Base-by-base conservation (phyloP, 495 filamentous ascomycete species). In the Friedmanniomyces simplex region DNA sequence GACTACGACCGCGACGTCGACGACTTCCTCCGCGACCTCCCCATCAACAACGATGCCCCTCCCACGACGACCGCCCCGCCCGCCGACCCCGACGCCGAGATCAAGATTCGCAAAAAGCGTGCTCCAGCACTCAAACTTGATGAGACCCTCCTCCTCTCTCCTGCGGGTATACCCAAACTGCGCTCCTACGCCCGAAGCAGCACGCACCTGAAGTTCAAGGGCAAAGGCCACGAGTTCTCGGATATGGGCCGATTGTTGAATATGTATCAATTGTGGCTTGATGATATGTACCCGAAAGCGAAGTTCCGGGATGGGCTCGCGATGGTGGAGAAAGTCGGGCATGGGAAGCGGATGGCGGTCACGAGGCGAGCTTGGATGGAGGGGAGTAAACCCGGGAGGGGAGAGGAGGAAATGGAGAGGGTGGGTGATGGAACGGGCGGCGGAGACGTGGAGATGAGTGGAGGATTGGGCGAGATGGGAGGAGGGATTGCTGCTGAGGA, bases 201-300 rank as follows among this genome's bases (percentile, higher is more conserved):
- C 28, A 32, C 28, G 52, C 80, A 81, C 13, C 71, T 98, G 24
- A 87, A 77, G 61, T 83, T 96, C 58, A 93, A 88, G 67, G 93
- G 93, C 28, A 97, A 95, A 74, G 91, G 90, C 8, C 86, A 96
- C 66, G 93, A 96, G 88, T 99, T 90, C 69, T 83, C 83, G 28
- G 93, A 99, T 68, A 78, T 88, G 1, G 78, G 85, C 1, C 82
- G 84, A 49, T 77, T 99, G 12, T 79, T 99, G 57, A 85, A 86
- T 42, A 86, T 90, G 66, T 99, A 97, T 68, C 93, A 97, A 68
- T 72, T 94, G 61, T 99, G 93, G 93, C 87, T 97, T 5, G 93
- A 99, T 68, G 89, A 95, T 58, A 76, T 99, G 24, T 99, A 88
- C 63, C 94, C 93, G 43, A 89, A 91, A 62, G 93, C 91, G 0